Evolutionary conservation across 768 basidiomycete genomes (phyloP).

Genomic region (Lentinula edodes): DNA sequence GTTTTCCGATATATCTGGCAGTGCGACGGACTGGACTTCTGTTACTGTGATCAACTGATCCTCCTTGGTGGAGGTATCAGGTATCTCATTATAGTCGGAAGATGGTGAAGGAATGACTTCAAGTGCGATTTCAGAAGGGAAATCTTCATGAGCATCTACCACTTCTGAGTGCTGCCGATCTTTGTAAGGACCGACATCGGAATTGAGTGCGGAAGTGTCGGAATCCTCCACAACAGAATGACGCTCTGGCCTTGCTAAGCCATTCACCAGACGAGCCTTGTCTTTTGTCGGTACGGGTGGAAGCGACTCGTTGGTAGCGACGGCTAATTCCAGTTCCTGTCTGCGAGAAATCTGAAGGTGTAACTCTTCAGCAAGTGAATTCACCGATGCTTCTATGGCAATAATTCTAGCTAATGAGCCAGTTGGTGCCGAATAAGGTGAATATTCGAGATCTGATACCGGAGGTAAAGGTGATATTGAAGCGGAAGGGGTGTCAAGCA

Average conservation of each 20-base stretch:
- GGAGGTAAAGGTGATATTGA: not conserved
- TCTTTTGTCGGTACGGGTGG: not conserved
- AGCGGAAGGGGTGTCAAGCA: conserved; percentile 22
- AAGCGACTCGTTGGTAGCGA: not conserved
- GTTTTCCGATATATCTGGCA: not conserved
- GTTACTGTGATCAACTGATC: not conserved
- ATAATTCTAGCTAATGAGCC: conserved; percentile 51
- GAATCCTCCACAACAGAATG: not conserved
- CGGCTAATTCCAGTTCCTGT: conserved; percentile 34
- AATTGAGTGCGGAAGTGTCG: not conserved
- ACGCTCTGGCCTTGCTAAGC: not conserved
- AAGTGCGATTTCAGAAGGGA: not conserved
- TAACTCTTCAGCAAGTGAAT: conserved; percentile 52
- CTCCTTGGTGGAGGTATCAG: not conserved
- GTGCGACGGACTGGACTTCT: not conserved
- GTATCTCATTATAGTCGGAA: too few species aligned
- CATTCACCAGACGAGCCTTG: not conserved
- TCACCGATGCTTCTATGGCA: conserved; percentile 43
- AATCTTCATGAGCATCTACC: not conserved
- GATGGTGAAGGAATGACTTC: not conserved
- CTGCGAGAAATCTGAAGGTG: conserved; percentile 48
- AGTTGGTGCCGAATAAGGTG: conserved; percentile 21
- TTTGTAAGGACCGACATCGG: not conserved
- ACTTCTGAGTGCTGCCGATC: not conserved
- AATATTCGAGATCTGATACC: conserved; percentile 17